phyloP scores from a whole-genome alignment of 495 filamentous ascomycete species.

The Antarctomyces pellizariae region DNA sequence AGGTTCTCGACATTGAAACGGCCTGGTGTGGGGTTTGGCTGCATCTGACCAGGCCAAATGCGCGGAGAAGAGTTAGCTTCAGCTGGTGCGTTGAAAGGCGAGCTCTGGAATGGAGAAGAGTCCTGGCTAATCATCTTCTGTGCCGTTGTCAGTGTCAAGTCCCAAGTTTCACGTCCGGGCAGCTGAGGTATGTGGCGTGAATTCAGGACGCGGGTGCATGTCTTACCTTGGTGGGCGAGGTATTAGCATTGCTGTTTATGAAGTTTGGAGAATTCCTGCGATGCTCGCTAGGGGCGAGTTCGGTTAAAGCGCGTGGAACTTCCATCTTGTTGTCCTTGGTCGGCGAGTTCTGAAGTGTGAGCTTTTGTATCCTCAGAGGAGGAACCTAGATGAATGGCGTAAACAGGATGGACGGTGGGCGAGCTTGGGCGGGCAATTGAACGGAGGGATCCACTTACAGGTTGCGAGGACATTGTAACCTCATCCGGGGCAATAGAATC shows the following conservation, averaged over 20 bases:
- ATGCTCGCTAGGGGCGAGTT: constrained; percentile 31
- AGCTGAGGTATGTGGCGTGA: no score
- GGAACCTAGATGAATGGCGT: constrained; percentile 19
- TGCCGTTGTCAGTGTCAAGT: constrained; percentile 6
- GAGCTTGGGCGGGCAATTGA: not conserved
- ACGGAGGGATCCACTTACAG: not conserved
- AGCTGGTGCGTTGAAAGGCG: constrained; percentile 30
- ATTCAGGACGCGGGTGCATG: constrained; percentile 1
- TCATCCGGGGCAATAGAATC: no score
- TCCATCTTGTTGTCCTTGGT: constrained; percentile 17
- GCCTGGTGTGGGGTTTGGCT: constrained; percentile 38
- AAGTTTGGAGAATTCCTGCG: constrained; percentile 55
- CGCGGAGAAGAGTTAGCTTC: constrained; percentile 43
- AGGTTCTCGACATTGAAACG: constrained; percentile 48
- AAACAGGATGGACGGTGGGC: not conserved
- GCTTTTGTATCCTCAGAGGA: constrained; percentile 35
- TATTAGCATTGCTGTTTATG: no score
- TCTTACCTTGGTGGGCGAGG: constrained; percentile 37
- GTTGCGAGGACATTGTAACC: no score
- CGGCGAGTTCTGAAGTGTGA: constrained; percentile 21
- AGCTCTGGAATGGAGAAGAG: constrained; percentile 54
- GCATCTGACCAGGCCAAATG: constrained; percentile 64
- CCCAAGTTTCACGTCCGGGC: constrained; percentile 3
- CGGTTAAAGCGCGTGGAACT: constrained; percentile 29
- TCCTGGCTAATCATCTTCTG: constrained; percentile 32